Evolutionary conservation across 495 filamentous ascomycete species (phyloP), one percentile per base, ranked within the genome.

Genomic region (Opeltia flavorubescens): DNA sequence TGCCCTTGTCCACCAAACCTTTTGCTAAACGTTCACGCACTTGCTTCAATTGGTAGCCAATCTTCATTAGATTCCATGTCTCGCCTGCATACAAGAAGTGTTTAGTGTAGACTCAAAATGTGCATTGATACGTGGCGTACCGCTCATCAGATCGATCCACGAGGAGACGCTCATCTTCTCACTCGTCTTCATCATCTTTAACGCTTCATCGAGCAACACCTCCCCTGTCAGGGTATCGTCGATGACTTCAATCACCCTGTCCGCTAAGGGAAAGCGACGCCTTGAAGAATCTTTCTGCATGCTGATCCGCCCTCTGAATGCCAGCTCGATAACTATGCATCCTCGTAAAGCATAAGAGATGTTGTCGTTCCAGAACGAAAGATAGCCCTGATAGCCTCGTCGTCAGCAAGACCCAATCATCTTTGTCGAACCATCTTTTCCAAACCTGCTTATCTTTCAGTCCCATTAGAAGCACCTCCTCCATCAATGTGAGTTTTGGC

Each of bases 31-130:
- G 86, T 71, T 98, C 91, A 57, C 91, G 89, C 43, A 98, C 91
- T 71, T 98, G 91, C 65, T 98, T 98, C 50, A 98, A 75, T 72
- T 96, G 91, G 67, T 98, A 98, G 60, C 91, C 91, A 56, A 98
- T 98, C 68, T 98, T 98, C 91, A 98, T 95, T 46, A 98, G 69
- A 57, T 98, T 98, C 91, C 91, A 98, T 49, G 91, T 98, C 67
- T 98, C 91, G 54, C 91, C 91, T 98, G 57, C 51, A 21, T 34
- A 44, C 34, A 29, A 46, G 25, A 12, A 28, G 15, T 18, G 18
- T 21, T 43, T 17, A 43, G 40, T 28, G 12, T 25, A 5, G 29
- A 20, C 33, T 35, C 43, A 50, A 24, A 31, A 44, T 26, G 15
- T 21, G 40, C 3, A 17, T 15, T 29, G 2, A 28, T n/a, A 24